Evolutionary conservation across 179 eudicot species (phyloP).

Genomic region (Drosera spatulata): DNA sequence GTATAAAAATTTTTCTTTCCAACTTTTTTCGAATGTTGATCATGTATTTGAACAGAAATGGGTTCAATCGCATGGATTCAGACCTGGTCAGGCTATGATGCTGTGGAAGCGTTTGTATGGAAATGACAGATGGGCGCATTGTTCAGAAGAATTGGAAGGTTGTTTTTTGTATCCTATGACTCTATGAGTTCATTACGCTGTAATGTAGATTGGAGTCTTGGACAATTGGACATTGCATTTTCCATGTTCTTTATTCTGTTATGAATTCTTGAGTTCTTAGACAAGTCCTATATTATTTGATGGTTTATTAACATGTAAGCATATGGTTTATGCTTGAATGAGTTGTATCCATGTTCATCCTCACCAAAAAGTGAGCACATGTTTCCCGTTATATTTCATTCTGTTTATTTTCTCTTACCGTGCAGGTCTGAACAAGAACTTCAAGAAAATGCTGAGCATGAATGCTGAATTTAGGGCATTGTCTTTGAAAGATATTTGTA

Average conservation of each 20-base stretch:
- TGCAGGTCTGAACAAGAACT: conserved; percentile 73
- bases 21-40: not conserved
- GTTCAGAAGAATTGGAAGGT: conserved; percentile 89
- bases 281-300: too few species aligned
- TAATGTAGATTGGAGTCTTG: not conserved
- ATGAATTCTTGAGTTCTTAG: too few species aligned
- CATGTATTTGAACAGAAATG: conserved; percentile 50
- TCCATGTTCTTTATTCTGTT: too few species aligned
- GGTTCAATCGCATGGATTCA: conserved; percentile 71
- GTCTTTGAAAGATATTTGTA: conserved; percentile 51
- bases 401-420: not conserved
- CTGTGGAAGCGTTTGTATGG: conserved; percentile 89
- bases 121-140: conserved; percentile 68
- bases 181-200: not conserved
- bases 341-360: too few species aligned
- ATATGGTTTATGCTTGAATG: too few species aligned
- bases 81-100: conserved; percentile 92
- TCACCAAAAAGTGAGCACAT: not conserved
- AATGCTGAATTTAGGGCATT: conserved; percentile 67
- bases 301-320: too few species aligned
- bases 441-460: conserved; percentile 48
- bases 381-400: not conserved
- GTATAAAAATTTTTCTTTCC: not conserved
- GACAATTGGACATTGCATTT: too few species aligned
- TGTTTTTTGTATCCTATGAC: conserved; percentile 1